Evolutionary conservation across 1,284 basidiomycete genomes (phyloP).

Genomic region (Trametes sp.): DNA sequence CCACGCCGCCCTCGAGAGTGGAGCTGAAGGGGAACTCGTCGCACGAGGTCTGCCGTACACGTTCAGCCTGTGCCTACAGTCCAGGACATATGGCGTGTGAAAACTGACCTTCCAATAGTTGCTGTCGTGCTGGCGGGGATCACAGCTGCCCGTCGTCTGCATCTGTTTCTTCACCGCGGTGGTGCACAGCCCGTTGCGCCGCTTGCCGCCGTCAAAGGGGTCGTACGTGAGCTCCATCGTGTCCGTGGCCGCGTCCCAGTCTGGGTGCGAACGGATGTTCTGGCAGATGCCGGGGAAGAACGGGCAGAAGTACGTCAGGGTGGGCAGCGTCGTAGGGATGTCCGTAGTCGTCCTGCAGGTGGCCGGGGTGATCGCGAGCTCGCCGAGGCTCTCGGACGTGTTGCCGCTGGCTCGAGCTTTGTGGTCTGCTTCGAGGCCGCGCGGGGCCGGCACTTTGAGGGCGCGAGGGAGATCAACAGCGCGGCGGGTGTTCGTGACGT

Average conservation of each 20-base stretch:
- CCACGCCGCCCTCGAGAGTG: constrained; percentile 11
- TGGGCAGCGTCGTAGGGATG: constrained; percentile 8
- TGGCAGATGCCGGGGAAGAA: constrained; percentile 17
- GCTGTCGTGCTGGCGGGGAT: constrained; percentile 11
- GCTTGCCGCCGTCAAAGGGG: constrained; percentile 7
- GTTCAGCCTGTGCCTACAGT: neutral
- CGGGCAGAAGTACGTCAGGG: constrained; percentile 18
- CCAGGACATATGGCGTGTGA: too few relatives aligned
- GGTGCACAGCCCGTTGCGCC: constrained; percentile 4
- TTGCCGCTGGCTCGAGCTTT: too few relatives aligned
- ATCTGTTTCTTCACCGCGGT: neutral
- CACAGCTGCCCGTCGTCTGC: constrained; percentile 11
- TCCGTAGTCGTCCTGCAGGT: neutral
- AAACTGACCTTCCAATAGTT: constrained; percentile 13
- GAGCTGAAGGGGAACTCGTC: constrained; percentile 23
- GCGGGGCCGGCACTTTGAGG: neutral
- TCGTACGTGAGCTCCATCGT: constrained; percentile 20
- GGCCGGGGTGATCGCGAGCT: constrained; percentile 7
- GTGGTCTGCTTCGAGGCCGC: too few relatives aligned
- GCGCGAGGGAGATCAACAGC: neutral
- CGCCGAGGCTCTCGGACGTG: neutral
- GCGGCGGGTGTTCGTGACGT: neutral
- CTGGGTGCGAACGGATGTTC: constrained; percentile 13
- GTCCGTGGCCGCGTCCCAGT: constrained; percentile 8
- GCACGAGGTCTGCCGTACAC: constrained; percentile 10